A percentile compares a stretch with the other conserved stretches of the same genome.
These are phyloP conservation scores for Phaeophleospora eucalypticola DNA, from an alignment of 2,329 filamentous ascomycete species.

Conservation along the genomic window DNA sequence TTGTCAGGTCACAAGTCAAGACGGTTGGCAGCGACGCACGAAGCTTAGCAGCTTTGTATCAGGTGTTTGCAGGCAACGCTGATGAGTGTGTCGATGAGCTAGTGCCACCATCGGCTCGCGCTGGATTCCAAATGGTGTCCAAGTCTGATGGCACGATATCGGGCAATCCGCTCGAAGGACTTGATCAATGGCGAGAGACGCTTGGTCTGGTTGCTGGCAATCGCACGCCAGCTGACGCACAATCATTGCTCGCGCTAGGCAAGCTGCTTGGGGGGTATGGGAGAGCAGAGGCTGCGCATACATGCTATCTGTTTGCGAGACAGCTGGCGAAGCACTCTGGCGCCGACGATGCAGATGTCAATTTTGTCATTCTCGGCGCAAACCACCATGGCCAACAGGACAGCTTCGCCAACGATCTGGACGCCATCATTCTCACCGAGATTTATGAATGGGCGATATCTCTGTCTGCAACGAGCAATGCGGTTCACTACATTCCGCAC, in stretches of 20 bases:
- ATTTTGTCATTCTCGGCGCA: constrained; percentile 79
- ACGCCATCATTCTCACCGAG: constrained; percentile 90
- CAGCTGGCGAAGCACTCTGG: constrained; percentile 70
- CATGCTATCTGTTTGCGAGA: constrained; percentile 86
- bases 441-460: constrained; percentile 88
- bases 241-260: constrained; percentile 74
- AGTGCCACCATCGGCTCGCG: constrained; percentile 85
- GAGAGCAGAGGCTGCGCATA: constrained; percentile 83
- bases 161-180: constrained; percentile 72
- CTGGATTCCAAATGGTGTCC: constrained; percentile 85
- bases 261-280: constrained; percentile 80
- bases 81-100: constrained; percentile 95
- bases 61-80: constrained; percentile 87
- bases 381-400: constrained; percentile 67
- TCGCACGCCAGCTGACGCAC: constrained; percentile 72
- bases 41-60: constrained; percentile 85
- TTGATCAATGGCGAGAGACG: constrained; percentile 94
- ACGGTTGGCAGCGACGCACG: constrained; percentile 72
- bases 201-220: constrained; percentile 82
- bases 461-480: constrained; percentile 49
- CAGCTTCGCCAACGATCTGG: constrained; percentile 73
- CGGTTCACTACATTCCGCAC: constrained; percentile 61
- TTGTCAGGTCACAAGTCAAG: constrained; percentile 93
- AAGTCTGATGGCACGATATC: constrained; percentile 60
- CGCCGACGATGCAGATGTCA: constrained; percentile 71